Conservation (phyloP, 208 protist species). For the Leishmania turanica region DNA sequence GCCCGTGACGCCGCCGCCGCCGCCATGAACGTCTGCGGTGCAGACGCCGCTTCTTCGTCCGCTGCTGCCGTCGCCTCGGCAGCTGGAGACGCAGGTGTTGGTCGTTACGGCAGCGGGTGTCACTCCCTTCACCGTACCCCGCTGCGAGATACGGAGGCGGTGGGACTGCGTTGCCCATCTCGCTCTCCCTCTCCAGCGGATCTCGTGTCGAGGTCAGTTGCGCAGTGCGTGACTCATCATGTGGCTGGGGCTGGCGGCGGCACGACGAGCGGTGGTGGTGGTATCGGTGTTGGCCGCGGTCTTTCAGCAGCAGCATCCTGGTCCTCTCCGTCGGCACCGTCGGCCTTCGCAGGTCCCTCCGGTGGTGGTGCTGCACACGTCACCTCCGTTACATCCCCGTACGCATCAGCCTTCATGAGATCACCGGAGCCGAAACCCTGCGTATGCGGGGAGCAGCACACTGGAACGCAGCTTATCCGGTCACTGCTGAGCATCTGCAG, state of each 20-base stretch:
- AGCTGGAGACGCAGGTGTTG: background rate
- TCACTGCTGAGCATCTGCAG: slow-evolving; percentile 28
- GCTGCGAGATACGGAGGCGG: background rate
- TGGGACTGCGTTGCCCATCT: background rate
- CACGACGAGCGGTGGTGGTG: slow-evolving; percentile 6
- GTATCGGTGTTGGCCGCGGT: background rate
- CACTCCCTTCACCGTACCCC: background rate
- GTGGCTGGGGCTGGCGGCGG: background rate
- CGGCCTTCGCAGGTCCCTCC: background rate
- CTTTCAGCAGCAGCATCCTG: background rate
- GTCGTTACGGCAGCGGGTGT: background rate
- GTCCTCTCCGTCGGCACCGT: background rate
- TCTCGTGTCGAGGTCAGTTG: background rate
- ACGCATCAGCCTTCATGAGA: background rate
- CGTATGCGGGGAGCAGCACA: slow-evolving; percentile 38
- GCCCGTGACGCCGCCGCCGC: slow-evolving; percentile 3
- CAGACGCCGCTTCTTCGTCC: background rate
- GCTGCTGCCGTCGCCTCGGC: background rate
- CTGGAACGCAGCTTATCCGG: slow-evolving; percentile 30
- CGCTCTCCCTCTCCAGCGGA: background rate
- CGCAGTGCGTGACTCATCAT: background rate
- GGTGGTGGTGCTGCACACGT: background rate
- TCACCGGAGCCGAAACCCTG: slow-evolving; percentile 10
- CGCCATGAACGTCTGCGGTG: background rate
- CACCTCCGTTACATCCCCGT: background rate